Percentiles rank a stretch among this genome's conserved stretches.
Conservation (phyloP, 257 asterid species). For the Rhazya stricta region DNA sequence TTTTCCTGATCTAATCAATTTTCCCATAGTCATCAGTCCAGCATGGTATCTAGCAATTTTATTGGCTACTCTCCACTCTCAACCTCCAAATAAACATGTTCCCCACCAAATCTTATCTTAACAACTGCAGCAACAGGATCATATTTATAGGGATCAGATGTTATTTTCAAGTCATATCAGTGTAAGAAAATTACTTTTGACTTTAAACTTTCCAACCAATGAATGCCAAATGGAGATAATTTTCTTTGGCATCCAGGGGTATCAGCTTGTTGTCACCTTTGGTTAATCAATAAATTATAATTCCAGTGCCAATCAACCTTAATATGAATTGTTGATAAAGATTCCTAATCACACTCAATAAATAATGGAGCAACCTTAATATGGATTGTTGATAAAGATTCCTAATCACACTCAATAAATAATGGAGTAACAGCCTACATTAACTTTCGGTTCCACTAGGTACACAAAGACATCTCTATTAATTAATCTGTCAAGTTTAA, state of each 20-base stretch:
- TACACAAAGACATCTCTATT: background rate
- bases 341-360: background rate
- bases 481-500: background rate
- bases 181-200: background rate
- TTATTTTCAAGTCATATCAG: background rate
- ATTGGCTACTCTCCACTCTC: background rate
- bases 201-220: background rate
- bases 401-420: background rate
- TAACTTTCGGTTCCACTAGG: background rate
- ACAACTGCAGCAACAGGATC: background rate
- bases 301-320: background rate
- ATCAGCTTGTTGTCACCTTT: background rate
- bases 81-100: background rate
- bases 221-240: background rate
- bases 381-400: background rate
- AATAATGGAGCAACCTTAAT: background rate
- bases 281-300: background rate
- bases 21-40: background rate
- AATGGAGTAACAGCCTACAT: background rate
- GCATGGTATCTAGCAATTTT: background rate
- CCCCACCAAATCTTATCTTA: constrained; percentile 1
- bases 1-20: background rate
- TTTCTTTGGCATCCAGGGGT: background rate
- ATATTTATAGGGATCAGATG: background rate
- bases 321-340: background rate